Base-by-base conservation (phyloP, 495 filamentous ascomycete species). In the Rostrohypoxylon terebratum region DNA sequence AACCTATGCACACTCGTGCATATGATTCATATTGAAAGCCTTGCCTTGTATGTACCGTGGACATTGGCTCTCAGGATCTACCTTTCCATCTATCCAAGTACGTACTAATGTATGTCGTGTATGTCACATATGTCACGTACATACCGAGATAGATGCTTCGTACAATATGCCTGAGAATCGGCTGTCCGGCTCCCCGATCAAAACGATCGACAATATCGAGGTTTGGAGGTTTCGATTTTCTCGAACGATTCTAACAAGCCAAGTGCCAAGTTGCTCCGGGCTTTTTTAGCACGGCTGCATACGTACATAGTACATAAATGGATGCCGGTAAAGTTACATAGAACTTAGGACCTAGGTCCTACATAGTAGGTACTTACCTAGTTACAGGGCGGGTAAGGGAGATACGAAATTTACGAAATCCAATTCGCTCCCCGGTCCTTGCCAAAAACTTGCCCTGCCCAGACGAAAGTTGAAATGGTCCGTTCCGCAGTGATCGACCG, bases 401-500 rank as follows among this genome's bases (percentile, higher is more conserved):
- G 53, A 67, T 63, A 54, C 58, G 69, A 59, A 60, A 72, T 55
- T 47, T 63, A 54, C 58, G 69, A 59, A 60, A 72, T 55, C 54
- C 28, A 33, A 18, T 45, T 58, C 11, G 42, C n/a, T 57, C 45
- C 63, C 51, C 53, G 53, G 53, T 63, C 69, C 60, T 47, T 67
- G 33, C 59, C 48, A 54, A 51, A 45, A 42, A 42, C 38, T 14
- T n/a, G 38, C 38, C 38, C 40, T 45, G 42, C 8, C 42, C n/a
- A 45, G 42, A 60, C 34, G 28, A 68, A 61, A 33, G 28, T 69
- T 67, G 48, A 63, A 48, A 69, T 69, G 70, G 65, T 61, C 70
- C 70, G 70, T 73, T 69, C 70, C 70, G 70, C 65, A 69, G 60
- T 42, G 70, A 68, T 68, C 70, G 55, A 45, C 70, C 60, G 70